Base-by-base conservation (phyloP, 169 alveolate species). In the Cryptosporidium tyzzeri region DNA sequence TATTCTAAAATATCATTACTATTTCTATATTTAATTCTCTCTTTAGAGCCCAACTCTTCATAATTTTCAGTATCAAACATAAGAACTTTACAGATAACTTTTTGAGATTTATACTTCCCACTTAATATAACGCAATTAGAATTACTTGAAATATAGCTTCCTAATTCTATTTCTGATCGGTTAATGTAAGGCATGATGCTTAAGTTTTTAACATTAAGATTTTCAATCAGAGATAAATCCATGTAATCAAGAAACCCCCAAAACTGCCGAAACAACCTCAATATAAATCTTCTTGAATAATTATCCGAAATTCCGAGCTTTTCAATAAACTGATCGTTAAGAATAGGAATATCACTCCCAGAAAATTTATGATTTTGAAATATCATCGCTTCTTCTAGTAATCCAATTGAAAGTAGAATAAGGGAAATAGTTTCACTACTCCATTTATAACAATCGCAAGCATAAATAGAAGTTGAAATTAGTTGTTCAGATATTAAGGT, bases 71-170 rank as follows among this genome's bases (percentile, higher is more conserved):
- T 23, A 69, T 31, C 37, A 61, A 84, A 92, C 29, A 71, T 12
- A 31, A 71, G 86, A 21, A 86, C 39, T 84, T 92, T 92, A 71
- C 94, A 92, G n/a, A 92, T 91, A 16, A 92, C 75, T 84, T 45
- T 14, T n/a, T n/a, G 59, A 2, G 85, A 71, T 29, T 75, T 67
- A 59, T 84, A 84, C 18, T 62, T 65, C 1, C 86, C 93, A 59
- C 37, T 70, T n/a, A 85, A 80, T 12, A 92, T 87, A 65, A 69
- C 75, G 0, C 93, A 85, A 70, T 92, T 71, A 14, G 91, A 50
- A n/a, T 86, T 92, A 5, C 86, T 91, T 33, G 75, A 69, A 62
- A 80, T 16, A 62, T 62, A 45, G 23, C 26, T 59, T 16, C 50
- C 94, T 85, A 70, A 86, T 61, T 84, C 84, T 84, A 59, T 92